These are phyloP conservation scores for Castanea mollissima DNA, from an alignment of 306 rosid genomes.

Conservation along the genomic window DNA sequence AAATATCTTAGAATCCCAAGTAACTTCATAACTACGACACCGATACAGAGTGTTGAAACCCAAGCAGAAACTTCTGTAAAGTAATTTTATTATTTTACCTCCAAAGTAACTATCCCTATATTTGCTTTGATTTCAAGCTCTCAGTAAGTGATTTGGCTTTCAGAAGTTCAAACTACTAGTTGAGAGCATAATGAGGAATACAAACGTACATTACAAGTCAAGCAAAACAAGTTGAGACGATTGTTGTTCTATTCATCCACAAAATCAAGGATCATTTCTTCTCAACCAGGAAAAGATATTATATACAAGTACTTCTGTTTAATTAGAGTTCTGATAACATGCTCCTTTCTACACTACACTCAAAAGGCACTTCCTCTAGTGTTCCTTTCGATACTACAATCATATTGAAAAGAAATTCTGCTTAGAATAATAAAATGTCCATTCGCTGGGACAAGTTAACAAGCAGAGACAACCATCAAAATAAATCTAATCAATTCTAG, in stretches of 20 bases:
- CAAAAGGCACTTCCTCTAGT: no score
- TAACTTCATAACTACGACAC: neutral
- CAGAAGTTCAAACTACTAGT: neutral
- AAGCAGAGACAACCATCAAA: constrained; percentile 8
- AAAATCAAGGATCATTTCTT: neutral
- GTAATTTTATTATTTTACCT: neutral
- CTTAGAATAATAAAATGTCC: neutral
- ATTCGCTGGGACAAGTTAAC: neutral
- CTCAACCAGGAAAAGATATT: neutral
- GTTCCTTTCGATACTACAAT: neutral
- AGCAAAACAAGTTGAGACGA: neutral
- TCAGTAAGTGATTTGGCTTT: neutral
- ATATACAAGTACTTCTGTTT: neutral
- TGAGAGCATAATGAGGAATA: neutral
- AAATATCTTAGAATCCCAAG: neutral
- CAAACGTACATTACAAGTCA: neutral
- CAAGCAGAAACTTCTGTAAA: no score
- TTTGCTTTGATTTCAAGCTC: neutral
- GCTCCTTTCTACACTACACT: no score
- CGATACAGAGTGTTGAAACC: no score
- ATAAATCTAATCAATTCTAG: constrained; percentile 15
- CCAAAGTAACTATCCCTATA: neutral
- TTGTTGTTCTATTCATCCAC: neutral
- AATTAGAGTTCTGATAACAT: neutral
- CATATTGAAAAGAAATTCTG: neutral